A percentile compares a stretch with the other conserved stretches of the same genome.
Evolutionary conservation across 371 early-diverging fungal species (phyloP).

Genomic region (Blyttiomyces sp.): DNA sequence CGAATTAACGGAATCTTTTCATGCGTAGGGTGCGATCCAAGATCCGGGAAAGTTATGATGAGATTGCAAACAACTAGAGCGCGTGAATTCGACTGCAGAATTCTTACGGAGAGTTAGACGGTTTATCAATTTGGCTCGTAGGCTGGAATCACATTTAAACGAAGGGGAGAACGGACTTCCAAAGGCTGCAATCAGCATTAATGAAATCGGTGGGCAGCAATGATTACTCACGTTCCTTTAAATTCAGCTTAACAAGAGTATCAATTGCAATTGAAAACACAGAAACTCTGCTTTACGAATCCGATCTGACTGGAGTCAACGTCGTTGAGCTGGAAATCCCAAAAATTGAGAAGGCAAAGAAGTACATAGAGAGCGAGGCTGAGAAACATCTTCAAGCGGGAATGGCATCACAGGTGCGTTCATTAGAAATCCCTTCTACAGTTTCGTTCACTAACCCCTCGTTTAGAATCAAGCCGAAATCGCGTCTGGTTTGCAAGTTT

Average conservation of each 20-base stretch:
- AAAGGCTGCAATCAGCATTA: conserved; percentile 13
- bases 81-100: conserved; percentile 62
- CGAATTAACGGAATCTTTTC: no score
- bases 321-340: conserved; percentile 54
- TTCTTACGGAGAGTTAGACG: conserved; percentile 62
- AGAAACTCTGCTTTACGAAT: conserved; percentile 57
- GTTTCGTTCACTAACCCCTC: not conserved
- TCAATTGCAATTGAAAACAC: not conserved
- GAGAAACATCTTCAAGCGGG: conserved; percentile 58
- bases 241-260: no score
- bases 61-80: conserved; percentile 62
- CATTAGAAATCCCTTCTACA: not conserved
- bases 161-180: conserved; percentile 3
- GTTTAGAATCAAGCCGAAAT: conserved; percentile 65
- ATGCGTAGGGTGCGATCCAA: conserved; percentile 61
- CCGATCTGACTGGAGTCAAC: conserved; percentile 65
- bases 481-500: conserved; percentile 72
- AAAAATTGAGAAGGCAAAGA: conserved; percentile 47
- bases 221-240: no score
- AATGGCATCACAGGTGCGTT: conserved; percentile 44
- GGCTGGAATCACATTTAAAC: conserved; percentile 57
- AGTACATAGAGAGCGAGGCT: conserved; percentile 52
- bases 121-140: conserved; percentile 58
- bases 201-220: conserved; percentile 15
- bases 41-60: conserved; percentile 59